Evolutionary conservation across 1,139 yeast genomes (phyloP), one percentile per base, ranked within the genome.

Genomic region (Nakaseomyces bracarensis): DNA sequence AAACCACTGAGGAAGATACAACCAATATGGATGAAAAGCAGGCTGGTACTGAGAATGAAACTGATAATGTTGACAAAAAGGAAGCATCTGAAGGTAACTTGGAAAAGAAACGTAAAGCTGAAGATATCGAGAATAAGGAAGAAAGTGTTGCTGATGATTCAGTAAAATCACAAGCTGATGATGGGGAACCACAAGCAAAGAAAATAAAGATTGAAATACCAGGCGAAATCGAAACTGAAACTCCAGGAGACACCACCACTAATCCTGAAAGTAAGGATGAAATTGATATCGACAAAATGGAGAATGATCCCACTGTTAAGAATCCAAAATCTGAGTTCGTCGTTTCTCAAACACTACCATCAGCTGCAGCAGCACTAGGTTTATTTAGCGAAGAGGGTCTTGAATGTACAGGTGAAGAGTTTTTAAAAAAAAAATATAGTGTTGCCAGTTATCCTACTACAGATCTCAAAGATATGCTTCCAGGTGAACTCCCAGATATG

Each of bases 371-470:
- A 6, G 77, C 74, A 35, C 64, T 85, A 41, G 89, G 87, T 0
- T 65, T 85, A 29, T 84, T 77, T 51, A 73, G 77, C 6, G 89
- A 82, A 42, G 64, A 63, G 25, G 70, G 69, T n/a, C 63, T 76
- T 34, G 71, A 74, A 46, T 77, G 72, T 40, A 66, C 67, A 4
- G 87, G 86, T 7, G 80, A 77, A 43, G 95, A 83, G 39, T 85
- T 74, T 53, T 63, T 83, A 45, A 83, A 83, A 58, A 73, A 71
- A 51, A 82, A 82, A 58, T 86, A 80, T 54, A 96, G 86, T 1
- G 98, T 93, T 11, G 85, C 94, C 0, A 79, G 91, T 14, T 91
- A 80, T 58, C 99, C 99, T 0, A 76, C 78, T 22, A 71, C 71
- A 36, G 95, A 89, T 57, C 67, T 93, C 36, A 71, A 76, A 51